Evolutionary conservation across 2,329 filamentous ascomycete genomes (phyloP), one percentile per base, ranked within the genome.

Genomic region (Dothidotthia symphoricarpi): DNA sequence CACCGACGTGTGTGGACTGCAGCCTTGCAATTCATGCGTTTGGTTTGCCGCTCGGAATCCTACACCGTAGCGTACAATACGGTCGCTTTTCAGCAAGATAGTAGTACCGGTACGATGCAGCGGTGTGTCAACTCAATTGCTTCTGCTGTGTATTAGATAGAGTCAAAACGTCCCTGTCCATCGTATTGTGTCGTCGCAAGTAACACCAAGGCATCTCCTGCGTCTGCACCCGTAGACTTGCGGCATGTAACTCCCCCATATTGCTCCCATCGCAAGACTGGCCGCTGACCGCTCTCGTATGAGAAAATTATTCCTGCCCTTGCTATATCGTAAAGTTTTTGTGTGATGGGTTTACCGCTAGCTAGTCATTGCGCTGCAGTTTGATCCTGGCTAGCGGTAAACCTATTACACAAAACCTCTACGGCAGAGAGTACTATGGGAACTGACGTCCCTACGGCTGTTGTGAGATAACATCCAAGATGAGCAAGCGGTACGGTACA

Each of bases 291-390:
- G 19, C 19, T 40, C 49, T 51, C 37, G 45, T 56, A 42, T 51
- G 51, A 55, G 55, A 47, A 53, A 48, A 16, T 32, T 39, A 39
- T 37, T 51, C 47, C 41, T 47, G 38, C 43, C 49, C 40, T 45
- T 16, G 28, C 31, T 31, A 25, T 11, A 22, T 22, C 19, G 19
- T 22, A n/a, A n/a, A n/a, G n/a, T n/a, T n/a, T n/a, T n/a, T n/a
- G n/a, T n/a, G n/a, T n/a, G n/a, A n/a, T n/a, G n/a, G n/a, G n/a
- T n/a, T n/a, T n/a, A n/a, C n/a, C n/a, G n/a, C n/a, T n/a, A n/a
- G n/a, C n/a, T n/a, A n/a, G n/a, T n/a, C n/a, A n/a, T n/a, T n/a
- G n/a, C n/a, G n/a, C n/a, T n/a, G n/a, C n/a, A n/a, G n/a, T n/a
- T n/a, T n/a, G n/a, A n/a, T n/a, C n/a, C n/a, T n/a, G n/a, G n/a